Evolutionary conservation across 1,284 basidiomycete genomes (phyloP).

Genomic region (Trametes sp.): DNA sequence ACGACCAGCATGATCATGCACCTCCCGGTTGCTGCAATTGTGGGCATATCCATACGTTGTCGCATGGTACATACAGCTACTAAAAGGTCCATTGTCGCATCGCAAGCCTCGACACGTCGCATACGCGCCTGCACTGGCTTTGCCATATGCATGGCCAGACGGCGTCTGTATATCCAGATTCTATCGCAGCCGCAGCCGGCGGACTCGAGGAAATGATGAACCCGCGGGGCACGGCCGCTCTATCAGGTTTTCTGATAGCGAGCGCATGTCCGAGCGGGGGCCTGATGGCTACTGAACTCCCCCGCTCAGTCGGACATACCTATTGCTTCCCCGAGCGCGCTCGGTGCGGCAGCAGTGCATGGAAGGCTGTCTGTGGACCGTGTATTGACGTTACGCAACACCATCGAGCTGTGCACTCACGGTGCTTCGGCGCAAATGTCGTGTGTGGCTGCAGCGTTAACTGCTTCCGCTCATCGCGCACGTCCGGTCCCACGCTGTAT

Average conservation of each 20-base stretch:
- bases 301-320: neutral
- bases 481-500: constrained; percentile 2
- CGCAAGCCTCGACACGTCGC: neutral
- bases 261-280: neutral
- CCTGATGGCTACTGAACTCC: constrained; percentile 21
- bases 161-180: neutral
- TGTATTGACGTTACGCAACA: neutral
- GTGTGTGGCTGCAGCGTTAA: neutral
- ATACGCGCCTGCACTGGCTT: neutral
- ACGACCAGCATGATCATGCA: neutral
- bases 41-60: too few relatives aligned
- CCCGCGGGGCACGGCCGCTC: constrained; percentile 2
- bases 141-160: neutral
- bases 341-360: neutral
- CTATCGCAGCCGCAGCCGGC: neutral
- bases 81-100: neutral
- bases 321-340: neutral
- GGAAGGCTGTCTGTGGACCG: neutral
- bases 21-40: neutral
- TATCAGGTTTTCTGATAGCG: constrained; percentile 25
- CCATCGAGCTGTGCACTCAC: constrained; percentile 3
- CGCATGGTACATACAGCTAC: too few relatives aligned
- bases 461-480: neutral
- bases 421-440: neutral
- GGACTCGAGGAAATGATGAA: neutral